phyloP scores from a whole-genome alignment of 2,329 filamentous ascomycete species.

The Mollisiaceae sp. region DNA sequence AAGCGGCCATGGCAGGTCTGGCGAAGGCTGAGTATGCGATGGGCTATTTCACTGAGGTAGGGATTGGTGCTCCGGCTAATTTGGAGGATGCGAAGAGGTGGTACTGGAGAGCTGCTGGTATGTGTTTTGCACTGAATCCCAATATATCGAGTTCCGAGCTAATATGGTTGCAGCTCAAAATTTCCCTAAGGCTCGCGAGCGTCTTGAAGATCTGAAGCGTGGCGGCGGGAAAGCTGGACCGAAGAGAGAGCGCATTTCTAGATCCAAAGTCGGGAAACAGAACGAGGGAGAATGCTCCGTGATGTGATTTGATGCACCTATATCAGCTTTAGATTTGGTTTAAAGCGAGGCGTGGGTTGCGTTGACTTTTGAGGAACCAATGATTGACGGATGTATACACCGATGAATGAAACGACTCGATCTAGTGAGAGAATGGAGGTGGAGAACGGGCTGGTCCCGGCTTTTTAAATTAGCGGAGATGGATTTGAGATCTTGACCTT shows the following conservation, averaged over 20 bases:
- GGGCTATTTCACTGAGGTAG: constrained; percentile 96
- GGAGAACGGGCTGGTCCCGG: background rate
- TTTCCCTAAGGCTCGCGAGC: constrained; percentile 89
- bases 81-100: constrained; percentile 95
- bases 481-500: background rate
- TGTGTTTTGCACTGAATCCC: constrained; percentile 49
- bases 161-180: constrained; percentile 72
- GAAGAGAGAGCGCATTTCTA: constrained; percentile 79
- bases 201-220: constrained; percentile 88
- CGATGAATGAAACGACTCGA: background rate
- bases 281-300: constrained; percentile 87
- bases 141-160: constrained; percentile 4
- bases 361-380: background rate
- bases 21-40: constrained; percentile 97
- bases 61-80: constrained; percentile 85
- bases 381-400: background rate
- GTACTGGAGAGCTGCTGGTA: constrained; percentile 97
- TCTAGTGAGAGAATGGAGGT: background rate
- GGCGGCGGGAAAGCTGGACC: constrained; percentile 72
- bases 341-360: no score
- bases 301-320: constrained; percentile 60
- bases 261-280: constrained; percentile 80
- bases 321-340: no score
- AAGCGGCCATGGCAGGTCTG: constrained; percentile 85
- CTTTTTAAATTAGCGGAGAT: background rate